These are phyloP conservation scores for Pseudogymnoascus sp. DNA, from an alignment of 2,329 filamentous ascomycete species.

Conservation along the genomic window DNA sequence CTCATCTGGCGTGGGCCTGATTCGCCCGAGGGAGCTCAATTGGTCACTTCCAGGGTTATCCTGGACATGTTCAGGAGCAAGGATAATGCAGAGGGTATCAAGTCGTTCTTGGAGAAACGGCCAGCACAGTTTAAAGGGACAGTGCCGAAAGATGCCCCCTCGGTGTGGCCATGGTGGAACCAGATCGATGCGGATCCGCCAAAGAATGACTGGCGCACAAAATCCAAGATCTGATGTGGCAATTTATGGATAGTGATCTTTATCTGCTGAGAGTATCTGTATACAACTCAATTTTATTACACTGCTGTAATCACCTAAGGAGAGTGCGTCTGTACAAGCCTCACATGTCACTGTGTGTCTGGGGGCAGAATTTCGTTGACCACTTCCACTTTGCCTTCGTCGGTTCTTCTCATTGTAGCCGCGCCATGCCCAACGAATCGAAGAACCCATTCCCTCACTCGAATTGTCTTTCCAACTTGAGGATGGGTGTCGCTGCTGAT, in stretches of 20 bases:
- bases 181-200: conserved; percentile 36
- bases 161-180: conserved; percentile 54
- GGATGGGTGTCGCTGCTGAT: conserved; percentile 31
- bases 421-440: conserved; percentile 51
- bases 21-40: conserved; percentile 59
- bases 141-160: conserved; percentile 48
- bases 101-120: conserved; percentile 55
- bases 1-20: conserved; percentile 54
- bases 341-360: conserved; percentile 23
- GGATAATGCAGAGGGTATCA: conserved; percentile 55
- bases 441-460: conserved; percentile 69
- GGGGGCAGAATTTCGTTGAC: conserved; percentile 23
- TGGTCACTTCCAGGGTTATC: conserved; percentile 61
- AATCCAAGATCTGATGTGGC: conserved; percentile 15
- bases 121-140: conserved; percentile 48
- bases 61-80: conserved; percentile 48
- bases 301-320: background rate
- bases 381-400: conserved; percentile 5
- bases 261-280: background rate
- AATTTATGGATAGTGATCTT: background rate
- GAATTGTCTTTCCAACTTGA: conserved; percentile 55
- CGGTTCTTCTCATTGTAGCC: conserved; percentile 13
- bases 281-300: background rate
- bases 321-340: background rate
- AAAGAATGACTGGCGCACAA: conserved; percentile 21